A percentile compares a stretch with the other conserved stretches of the same genome.
Conservation (phyloP, 768 basidiomycete genomes). For the Royoungia palumana region DNA sequence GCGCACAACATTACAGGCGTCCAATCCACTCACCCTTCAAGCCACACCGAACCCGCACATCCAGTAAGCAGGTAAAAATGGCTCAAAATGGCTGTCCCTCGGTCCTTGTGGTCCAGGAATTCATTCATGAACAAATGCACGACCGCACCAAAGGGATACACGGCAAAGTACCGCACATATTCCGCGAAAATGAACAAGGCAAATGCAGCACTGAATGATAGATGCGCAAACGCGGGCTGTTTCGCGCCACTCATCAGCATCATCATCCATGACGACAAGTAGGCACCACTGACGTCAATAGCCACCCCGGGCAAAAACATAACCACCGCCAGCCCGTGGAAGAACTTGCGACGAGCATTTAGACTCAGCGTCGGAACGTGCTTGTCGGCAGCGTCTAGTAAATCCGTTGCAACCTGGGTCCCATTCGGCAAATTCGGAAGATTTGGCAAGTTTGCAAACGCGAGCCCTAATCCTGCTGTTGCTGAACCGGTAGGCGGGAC, state of each 20-base stretch:
- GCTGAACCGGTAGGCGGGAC: conserved; percentile 11
- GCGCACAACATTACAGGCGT: background rate
- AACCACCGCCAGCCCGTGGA: conserved; percentile 90
- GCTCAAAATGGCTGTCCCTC: conserved; percentile 92
- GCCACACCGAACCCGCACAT: conserved; percentile 91
- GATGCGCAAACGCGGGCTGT: conserved; percentile 94
- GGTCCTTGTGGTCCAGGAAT: conserved; percentile 92
- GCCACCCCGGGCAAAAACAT: conserved; percentile 97
- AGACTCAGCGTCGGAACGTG: conserved; percentile 84
- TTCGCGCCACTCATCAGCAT: conserved; percentile 13
- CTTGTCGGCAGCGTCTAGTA: conserved; percentile 86
- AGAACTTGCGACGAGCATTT: conserved; percentile 94
- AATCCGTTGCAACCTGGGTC: conserved; percentile 55
- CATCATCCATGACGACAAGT: conserved; percentile 3
- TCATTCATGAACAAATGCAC: conserved; percentile 97
- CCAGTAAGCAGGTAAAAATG: conserved; percentile 97
- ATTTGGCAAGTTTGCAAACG: conserved; percentile 47
- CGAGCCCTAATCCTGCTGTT: conserved; percentile 31
- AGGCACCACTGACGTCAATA: conserved; percentile 66
- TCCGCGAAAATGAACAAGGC: conserved; percentile 94
- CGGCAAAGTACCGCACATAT: conserved; percentile 96
- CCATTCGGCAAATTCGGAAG: conserved; percentile 52
- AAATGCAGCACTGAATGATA: conserved; percentile 93
- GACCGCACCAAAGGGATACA: conserved; percentile 91
- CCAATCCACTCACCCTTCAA: conserved; percentile 72